phyloP scores from a whole-genome alignment of 2,329 filamentous ascomycete genomes.

The Penicillium sp. region DNA sequence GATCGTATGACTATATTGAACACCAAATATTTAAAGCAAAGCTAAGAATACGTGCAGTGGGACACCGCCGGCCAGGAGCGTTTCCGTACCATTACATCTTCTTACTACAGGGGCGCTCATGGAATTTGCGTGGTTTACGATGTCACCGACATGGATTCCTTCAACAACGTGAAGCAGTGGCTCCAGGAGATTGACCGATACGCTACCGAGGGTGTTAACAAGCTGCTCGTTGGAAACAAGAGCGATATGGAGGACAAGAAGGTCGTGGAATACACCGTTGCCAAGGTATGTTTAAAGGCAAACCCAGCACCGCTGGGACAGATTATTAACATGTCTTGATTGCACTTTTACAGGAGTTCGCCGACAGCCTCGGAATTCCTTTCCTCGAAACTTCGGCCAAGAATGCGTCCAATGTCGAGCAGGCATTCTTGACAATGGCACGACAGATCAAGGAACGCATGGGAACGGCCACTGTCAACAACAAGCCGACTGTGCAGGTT shows the following conservation, averaged over 20 bases:
- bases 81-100: constrained; percentile 99
- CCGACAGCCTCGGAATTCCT: constrained; percentile 95
- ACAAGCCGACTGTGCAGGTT: constrained; percentile 96
- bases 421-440: constrained; percentile 99
- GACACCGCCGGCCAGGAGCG: constrained; percentile 98
- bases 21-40: not conserved
- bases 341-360: constrained; percentile 73
- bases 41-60: constrained; percentile 63
- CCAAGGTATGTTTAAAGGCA: constrained; percentile 69
- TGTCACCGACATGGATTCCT: constrained; percentile 99
- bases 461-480: constrained; percentile 96
- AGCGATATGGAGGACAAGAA: constrained; percentile 99
- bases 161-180: constrained; percentile 99
- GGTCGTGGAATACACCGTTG: constrained; percentile 98
- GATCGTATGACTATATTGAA: constrained; percentile 63
- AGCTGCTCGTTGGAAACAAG: constrained; percentile 99
- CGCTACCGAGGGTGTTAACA: constrained; percentile 98
- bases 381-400: constrained; percentile 99
- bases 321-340: constrained; percentile 10
- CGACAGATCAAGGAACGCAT: constrained; percentile 99
- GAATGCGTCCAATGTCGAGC: constrained; percentile 99
- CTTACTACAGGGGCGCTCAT: constrained; percentile 98
- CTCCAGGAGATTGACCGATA: constrained; percentile 99
- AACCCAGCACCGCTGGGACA: not conserved
- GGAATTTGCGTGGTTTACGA: constrained; percentile 99